Conservation (phyloP, 1,139 yeast species). For the Geotrichum fermentans region DNA sequence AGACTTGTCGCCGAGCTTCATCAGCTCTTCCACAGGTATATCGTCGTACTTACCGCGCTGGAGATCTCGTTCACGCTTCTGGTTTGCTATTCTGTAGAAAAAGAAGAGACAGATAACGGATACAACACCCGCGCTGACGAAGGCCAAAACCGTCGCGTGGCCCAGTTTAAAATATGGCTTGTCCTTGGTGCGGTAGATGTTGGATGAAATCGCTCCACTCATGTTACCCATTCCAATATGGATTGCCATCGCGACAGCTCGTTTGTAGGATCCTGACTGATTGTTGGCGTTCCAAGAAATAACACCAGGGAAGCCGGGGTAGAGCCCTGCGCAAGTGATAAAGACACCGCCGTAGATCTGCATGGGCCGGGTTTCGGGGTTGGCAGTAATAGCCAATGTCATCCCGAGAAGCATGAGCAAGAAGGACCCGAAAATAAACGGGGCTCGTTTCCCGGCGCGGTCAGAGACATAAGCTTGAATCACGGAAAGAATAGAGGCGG, state of each 20-base stretch:
- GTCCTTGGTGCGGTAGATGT: too few relatives aligned
- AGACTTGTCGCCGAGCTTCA: constrained; percentile 36
- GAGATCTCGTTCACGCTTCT: constrained; percentile 26
- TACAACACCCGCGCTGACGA: constrained; percentile 21
- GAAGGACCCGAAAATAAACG: constrained; percentile 34
- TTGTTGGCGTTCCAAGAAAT: too few relatives aligned
- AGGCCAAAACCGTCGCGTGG: constrained; percentile 31
- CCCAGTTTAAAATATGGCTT: too few relatives aligned
- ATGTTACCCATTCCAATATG: too few relatives aligned
- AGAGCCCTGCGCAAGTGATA: constrained; percentile 37
- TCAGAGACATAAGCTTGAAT: constrained; percentile 36
- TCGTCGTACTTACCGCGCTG: constrained; percentile 33
- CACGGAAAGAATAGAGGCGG: constrained; percentile 36
- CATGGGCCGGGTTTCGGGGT: constrained; percentile 17
- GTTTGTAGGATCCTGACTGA: too few relatives aligned
- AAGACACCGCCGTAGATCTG: constrained; percentile 37
- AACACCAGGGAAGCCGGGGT: too few relatives aligned
- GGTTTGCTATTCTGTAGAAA: constrained; percentile 30
- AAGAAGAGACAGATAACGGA: constrained; percentile 17
- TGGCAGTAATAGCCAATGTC: constrained; percentile 30
- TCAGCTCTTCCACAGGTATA: constrained; percentile 30
- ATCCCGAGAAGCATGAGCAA: constrained; percentile 36
- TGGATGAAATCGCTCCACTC: too few relatives aligned
- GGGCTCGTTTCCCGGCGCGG: constrained; percentile 35
- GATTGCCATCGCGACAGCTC: too few relatives aligned